A percentile compares a stretch with the other conserved stretches of the same genome.
These are phyloP conservation scores for Microbotryum intermedium DNA, from an alignment of 1,284 basidiomycete species.

Conservation along the genomic window DNA sequence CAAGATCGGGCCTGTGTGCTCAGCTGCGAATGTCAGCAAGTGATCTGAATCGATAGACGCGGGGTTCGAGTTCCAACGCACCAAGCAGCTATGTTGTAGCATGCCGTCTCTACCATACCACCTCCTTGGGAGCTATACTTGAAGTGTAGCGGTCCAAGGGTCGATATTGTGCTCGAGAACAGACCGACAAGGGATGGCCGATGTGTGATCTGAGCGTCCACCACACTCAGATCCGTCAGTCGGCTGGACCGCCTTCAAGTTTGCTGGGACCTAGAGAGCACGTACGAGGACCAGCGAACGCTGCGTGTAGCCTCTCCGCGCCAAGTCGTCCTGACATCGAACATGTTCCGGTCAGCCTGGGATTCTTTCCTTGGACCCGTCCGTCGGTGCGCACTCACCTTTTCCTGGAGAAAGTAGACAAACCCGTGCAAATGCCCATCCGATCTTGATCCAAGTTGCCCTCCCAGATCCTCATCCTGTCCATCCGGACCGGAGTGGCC, in stretches of 20 bases:
- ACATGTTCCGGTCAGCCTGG: conserved; percentile 47
- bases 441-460: conserved; percentile 31
- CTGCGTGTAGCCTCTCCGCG: conserved; percentile 79
- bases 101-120: conserved; percentile 74
- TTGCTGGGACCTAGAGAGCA: neutral
- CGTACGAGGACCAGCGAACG: conserved; percentile 14
- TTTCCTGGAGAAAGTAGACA: conserved; percentile 43
- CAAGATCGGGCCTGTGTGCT: conserved; percentile 54
- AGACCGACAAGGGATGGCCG: conserved; percentile 71
- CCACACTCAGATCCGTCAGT: no score
- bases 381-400: conserved; percentile 2
- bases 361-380: neutral
- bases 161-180: conserved; percentile 59
- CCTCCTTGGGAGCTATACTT: conserved; percentile 50
- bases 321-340: conserved; percentile 57
- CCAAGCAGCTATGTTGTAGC: conserved; percentile 78
- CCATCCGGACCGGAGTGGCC: conserved; percentile 26
- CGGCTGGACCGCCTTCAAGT: neutral
- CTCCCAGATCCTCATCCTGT: conserved; percentile 40
- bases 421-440: conserved; percentile 75
- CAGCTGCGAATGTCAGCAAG: neutral
- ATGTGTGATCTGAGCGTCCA: conserved; percentile 46
- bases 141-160: conserved; percentile 69
- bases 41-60: conserved; percentile 36
- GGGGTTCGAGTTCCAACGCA: conserved; percentile 41